Evolutionary conservation across 176 grass and related monocot species (phyloP).

Genomic region (Chrysopogon serrulatus): DNA sequence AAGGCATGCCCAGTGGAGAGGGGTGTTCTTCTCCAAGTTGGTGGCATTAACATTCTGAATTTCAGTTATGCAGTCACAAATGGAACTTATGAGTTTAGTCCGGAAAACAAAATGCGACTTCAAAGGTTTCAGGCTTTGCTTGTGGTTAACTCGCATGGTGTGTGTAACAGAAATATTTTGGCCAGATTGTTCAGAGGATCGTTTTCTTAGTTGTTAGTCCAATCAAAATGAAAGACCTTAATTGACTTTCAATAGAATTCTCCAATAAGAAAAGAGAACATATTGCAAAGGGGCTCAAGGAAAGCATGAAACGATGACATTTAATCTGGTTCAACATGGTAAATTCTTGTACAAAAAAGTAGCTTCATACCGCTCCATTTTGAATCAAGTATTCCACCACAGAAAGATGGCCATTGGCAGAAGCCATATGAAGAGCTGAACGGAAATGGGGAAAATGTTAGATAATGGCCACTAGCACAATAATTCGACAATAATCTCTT

Average conservation of each 20-base stretch:
- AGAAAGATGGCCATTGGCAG: conserved; percentile 87
- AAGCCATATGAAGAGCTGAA: conserved; percentile 93
- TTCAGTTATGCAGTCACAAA: background rate
- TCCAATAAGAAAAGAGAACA: background rate
- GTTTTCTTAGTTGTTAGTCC: background rate
- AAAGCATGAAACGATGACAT: background rate
- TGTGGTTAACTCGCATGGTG: background rate
- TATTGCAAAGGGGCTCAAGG: background rate
- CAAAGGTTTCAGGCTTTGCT: background rate
- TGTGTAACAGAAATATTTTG: background rate
- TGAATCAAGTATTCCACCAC: conserved; percentile 89
- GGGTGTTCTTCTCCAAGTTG: conserved; percentile 88
- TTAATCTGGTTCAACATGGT: background rate
- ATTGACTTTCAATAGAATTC: background rate
- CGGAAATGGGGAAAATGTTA: conserved; percentile 13
- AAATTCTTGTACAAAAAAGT: background rate
- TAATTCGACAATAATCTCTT: background rate
- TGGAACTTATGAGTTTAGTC: background rate
- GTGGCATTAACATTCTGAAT: conserved; percentile 77
- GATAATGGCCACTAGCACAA: background rate
- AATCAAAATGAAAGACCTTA: background rate
- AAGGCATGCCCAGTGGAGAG: conserved; percentile 90
- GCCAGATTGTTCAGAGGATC: background rate
- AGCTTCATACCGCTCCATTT: conserved; percentile 68
- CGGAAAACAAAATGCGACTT: background rate